Conservation (phyloP, 2,329 filamentous ascomycete species). For the Ilyonectria mors-panacis region DNA sequence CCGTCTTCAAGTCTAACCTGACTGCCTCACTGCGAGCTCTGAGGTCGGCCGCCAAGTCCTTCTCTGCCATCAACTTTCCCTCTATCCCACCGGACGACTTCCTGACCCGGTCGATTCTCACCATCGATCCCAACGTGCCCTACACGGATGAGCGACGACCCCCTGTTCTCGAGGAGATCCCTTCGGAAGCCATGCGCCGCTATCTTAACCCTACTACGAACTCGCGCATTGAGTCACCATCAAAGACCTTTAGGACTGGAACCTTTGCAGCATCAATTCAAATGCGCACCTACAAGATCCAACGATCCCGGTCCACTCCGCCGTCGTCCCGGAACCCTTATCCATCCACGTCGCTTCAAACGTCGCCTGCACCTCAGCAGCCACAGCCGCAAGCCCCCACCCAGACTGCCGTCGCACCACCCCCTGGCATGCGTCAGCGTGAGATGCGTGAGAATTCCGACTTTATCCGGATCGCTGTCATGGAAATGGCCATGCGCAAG, state of each 20-base stretch:
- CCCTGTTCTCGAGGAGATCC: slow-evolving; percentile 73
- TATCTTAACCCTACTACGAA: slow-evolving; percentile 76
- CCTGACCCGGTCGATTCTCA: slow-evolving; percentile 76
- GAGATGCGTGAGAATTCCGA: slow-evolving; percentile 80
- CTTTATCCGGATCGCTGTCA: slow-evolving; percentile 79
- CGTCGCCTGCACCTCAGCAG: slow-evolving; percentile 50
- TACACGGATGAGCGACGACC: slow-evolving; percentile 79
- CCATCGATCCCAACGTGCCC: slow-evolving; percentile 76
- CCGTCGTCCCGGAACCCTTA: slow-evolving; percentile 51
- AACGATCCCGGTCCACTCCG: slow-evolving; percentile 61
- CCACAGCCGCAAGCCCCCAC: slow-evolving; percentile 52
- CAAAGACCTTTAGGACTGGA: slow-evolving; percentile 50
- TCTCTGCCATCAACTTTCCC: slow-evolving; percentile 74
- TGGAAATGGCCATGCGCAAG: slow-evolving; percentile 81
- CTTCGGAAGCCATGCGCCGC: slow-evolving; percentile 75
- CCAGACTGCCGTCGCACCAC: slow-evolving; percentile 53
- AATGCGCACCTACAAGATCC: slow-evolving; percentile 79
- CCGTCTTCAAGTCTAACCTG: slow-evolving; percentile 78
- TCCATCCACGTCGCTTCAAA: slow-evolving; percentile 50
- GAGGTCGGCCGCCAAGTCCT: slow-evolving; percentile 74
- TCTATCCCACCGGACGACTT: slow-evolving; percentile 78
- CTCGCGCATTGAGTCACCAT: slow-evolving; percentile 50
- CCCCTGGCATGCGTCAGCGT: slow-evolving; percentile 70
- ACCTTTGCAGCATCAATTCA: slow-evolving; percentile 77
- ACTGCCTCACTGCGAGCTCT: slow-evolving; percentile 77